Evolutionary conservation across 2,329 filamentous ascomycete genomes (phyloP).

Genomic region (Purpureocillium takamizusanense): DNA sequence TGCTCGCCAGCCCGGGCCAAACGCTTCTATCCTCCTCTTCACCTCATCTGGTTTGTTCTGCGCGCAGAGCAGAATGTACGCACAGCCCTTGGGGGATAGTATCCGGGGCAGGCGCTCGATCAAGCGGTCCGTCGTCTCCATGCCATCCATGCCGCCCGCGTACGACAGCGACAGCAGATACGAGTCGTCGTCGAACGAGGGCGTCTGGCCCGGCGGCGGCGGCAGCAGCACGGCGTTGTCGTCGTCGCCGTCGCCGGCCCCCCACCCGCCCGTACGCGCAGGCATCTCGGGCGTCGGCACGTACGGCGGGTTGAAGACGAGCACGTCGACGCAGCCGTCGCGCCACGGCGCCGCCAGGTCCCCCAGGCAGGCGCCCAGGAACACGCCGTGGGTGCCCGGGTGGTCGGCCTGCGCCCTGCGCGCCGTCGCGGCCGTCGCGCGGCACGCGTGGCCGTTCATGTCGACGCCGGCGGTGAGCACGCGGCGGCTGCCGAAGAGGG

Average conservation of each 20-base stretch:
- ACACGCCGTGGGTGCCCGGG: slow-evolving; percentile 33
- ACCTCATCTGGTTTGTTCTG: slow-evolving; percentile 80
- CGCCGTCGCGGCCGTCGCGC: slow-evolving; percentile 64
- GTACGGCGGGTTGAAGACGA: slow-evolving; percentile 96
- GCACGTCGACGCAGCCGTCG: slow-evolving; percentile 57
- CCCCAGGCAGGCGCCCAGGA: slow-evolving; percentile 58
- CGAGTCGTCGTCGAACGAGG: slow-evolving; percentile 67
- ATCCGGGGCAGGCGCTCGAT: slow-evolving; percentile 58
- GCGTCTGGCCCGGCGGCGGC: slow-evolving; percentile 19
- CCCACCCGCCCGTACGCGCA: slow-evolving; percentile 26
- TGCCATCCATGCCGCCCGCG: slow-evolving; percentile 80
- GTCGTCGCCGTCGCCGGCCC: no score
- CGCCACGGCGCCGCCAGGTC: slow-evolving; percentile 61
- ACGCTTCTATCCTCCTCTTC: slow-evolving; percentile 47
- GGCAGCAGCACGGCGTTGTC: no score
- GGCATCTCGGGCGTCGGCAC: slow-evolving; percentile 79
- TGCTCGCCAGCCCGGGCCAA: slow-evolving; percentile 55
- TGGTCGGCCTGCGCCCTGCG: slow-evolving; percentile 28
- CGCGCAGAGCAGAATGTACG: slow-evolving; percentile 82
- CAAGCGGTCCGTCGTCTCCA: slow-evolving; percentile 83
- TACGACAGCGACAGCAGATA: slow-evolving; percentile 79
- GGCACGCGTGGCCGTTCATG: slow-evolving; percentile 76
- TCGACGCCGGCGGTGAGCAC: slow-evolving; percentile 72
- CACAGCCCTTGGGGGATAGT: slow-evolving; percentile 61
- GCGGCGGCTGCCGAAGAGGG: slow-evolving; percentile 63